Evolutionary conservation across 352 stramenopile species (phyloP).

Genomic region (Phytophthora parvispora): DNA sequence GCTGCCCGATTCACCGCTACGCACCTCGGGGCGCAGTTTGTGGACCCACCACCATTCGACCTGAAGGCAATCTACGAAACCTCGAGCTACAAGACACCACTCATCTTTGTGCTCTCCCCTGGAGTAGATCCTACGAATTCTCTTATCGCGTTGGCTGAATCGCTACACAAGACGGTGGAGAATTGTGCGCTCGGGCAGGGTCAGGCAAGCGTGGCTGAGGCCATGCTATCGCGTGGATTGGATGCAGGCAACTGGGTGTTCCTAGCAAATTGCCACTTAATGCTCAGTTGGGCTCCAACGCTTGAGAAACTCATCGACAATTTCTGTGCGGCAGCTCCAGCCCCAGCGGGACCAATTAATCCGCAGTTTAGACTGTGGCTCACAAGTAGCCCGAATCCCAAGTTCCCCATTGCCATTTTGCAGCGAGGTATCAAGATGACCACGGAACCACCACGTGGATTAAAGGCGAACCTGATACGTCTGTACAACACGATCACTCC

Average conservation of each 20-base stretch:
- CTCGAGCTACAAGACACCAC: constrained; percentile 90
- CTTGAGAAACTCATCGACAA: constrained; percentile 96
- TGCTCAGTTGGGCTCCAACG: constrained; percentile 95
- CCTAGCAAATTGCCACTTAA: constrained; percentile 97
- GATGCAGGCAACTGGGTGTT: constrained; percentile 96
- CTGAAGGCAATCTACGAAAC: constrained; percentile 92
- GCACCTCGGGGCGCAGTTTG: constrained; percentile 94
- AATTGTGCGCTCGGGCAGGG: constrained; percentile 96
- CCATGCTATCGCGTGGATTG: constrained; percentile 89
- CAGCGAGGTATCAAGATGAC: constrained; percentile 98
- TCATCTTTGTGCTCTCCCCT: constrained; percentile 97
- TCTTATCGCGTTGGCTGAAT: constrained; percentile 89
- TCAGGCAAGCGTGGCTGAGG: constrained; percentile 93
- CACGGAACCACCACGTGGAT: constrained; percentile 94
- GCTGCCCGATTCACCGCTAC: constrained; percentile 92
- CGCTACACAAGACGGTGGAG: constrained; percentile 88
- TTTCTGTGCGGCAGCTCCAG: constrained; percentile 67
- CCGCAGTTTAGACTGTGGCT: constrained; percentile 95
- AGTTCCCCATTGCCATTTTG: constrained; percentile 97
- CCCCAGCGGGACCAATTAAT: constrained; percentile 66
- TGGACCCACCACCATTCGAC: constrained; percentile 95
- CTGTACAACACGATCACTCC: constrained; percentile 95
- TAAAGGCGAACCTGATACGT: constrained; percentile 94
- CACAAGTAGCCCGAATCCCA: constrained; percentile 93
- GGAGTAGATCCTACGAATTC: constrained; percentile 96